These are phyloP conservation scores for Anthracocystis setariae DNA, from an alignment of 1,284 basidiomycete species.

Conservation along the genomic window DNA sequence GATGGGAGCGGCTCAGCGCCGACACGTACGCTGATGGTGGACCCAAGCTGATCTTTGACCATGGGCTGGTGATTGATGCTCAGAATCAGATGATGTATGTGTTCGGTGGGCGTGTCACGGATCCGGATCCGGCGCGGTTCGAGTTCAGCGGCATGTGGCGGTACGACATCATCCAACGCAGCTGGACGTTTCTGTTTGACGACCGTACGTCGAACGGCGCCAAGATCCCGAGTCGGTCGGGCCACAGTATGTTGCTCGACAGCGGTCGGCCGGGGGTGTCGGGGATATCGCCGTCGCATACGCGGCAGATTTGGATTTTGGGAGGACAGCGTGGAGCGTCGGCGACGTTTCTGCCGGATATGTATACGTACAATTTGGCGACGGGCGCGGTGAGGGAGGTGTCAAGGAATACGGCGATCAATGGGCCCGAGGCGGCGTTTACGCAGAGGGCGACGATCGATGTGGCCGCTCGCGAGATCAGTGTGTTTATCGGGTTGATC, in stretches of 20 bases:
- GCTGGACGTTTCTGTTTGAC: conserved; percentile 64
- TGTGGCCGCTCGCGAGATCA: conserved; percentile 55
- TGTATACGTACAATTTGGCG: conserved; percentile 62
- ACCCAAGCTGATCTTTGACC: conserved; percentile 80
- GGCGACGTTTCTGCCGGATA: conserved; percentile 64
- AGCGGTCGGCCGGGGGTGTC: conserved; percentile 38
- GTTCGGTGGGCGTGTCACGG: conserved; percentile 79
- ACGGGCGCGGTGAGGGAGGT: conserved; percentile 55
- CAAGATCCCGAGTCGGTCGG: conserved; percentile 55
- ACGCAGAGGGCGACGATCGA: conserved; percentile 66
- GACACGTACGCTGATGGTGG: conserved; percentile 72
- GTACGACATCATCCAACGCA: conserved; percentile 61
- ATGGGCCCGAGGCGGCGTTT: conserved; percentile 65
- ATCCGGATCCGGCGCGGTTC: conserved; percentile 69
- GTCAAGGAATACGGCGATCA: conserved; percentile 42
- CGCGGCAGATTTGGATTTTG: conserved; percentile 63
- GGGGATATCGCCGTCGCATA: conserved; percentile 42
- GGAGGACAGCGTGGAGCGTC: conserved; percentile 63
- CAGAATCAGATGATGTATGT: conserved; percentile 79
- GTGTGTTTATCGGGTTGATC: conserved; percentile 62
- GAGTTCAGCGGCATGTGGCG: conserved; percentile 67
- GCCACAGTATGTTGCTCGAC: conserved; percentile 67
- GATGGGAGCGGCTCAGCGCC: conserved; percentile 64
- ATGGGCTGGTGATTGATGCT: conserved; percentile 81
- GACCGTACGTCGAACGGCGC: conserved; percentile 54